Base-by-base conservation (phyloP, 495 filamentous ascomycete species). In the Lineolata rhizophorae region DNA sequence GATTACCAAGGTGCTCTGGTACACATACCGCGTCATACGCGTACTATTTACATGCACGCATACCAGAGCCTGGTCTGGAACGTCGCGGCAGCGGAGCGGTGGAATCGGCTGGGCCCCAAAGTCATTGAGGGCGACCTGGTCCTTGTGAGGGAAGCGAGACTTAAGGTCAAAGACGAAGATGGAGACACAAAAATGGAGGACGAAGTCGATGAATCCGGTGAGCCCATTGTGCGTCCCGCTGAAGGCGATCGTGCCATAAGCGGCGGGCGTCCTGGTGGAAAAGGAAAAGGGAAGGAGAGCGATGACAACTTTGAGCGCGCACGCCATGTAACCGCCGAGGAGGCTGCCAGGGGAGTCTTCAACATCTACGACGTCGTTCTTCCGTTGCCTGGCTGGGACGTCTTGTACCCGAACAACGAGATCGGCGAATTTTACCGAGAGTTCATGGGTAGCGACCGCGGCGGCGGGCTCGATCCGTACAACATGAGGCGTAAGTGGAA, bases 61-160 rank as follows among this genome's bases (percentile, higher is more conserved):
- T 94, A 91, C 53, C 87, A 97, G 48, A 84, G 76, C 3, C 62
- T 82, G 6, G 74, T 97, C 5, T 97, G 84, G 84, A 97, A 97
- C 54, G 57, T 62, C 35, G 80, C 71, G 16, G 81, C 65, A 10
- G 72, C 72, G 34, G 71, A 72, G 41, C 75, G 87, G 35, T 87
- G 70, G 77, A 67, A 65, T 25, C 56, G 60, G 13, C 78, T 70
- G 46, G 82, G 74, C 12, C 46, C 56, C 20, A 55, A 60, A 34
- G 76, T 92, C 5, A 60, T 94, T 16, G 70, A 78, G 40, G 87
- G 87, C 6, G 87, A 97, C 45, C 61, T 97, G 2, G 72, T 97
- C 12, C 53, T 95, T 27, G 51, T 78, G 15, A 52, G 65, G 32
- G 61, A 70, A 34, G 37, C 43, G 18, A 35, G 35, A 8, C 55